Percentiles rank a stretch among this genome's conserved stretches.
phyloP scores from a whole-genome alignment of 2,329 filamentous ascomycete genomes.

The Aspergillus latus region DNA sequence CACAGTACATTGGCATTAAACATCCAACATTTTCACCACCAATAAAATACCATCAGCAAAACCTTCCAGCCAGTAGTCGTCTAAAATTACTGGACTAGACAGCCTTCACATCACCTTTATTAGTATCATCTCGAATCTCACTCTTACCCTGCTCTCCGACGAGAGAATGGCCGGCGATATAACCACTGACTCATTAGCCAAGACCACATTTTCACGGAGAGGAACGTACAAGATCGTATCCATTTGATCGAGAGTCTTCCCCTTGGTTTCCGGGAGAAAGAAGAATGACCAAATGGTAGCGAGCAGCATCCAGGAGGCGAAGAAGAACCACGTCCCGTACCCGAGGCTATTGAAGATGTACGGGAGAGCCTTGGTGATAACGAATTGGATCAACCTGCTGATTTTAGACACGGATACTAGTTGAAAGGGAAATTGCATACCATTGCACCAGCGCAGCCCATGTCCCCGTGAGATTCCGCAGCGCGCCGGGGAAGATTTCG shows the following conservation, averaged over 20 bases:
- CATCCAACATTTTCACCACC: no score
- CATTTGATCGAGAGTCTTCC: conserved; percentile 22
- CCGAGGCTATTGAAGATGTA: conserved; percentile 42
- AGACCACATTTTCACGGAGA: not conserved
- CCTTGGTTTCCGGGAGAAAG: conserved; percentile 24
- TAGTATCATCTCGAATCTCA: not conserved
- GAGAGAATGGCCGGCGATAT: not conserved
- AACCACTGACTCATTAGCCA: not conserved
- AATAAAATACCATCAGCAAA: no score
- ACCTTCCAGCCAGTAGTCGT: no score
- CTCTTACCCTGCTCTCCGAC: not conserved
- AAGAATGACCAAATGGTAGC: conserved; percentile 42
- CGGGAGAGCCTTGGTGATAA: conserved; percentile 43
- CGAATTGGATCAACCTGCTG: conserved; percentile 25
- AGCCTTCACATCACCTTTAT: no score
- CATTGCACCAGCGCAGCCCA: conserved; percentile 25
- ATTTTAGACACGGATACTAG: not conserved
- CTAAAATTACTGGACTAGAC: no score
- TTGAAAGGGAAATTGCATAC: not conserved
- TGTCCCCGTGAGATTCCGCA: conserved; percentile 41
- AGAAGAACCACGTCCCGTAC: conserved; percentile 43
- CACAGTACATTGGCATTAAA: no score
- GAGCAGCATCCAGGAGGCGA: conserved; percentile 33
- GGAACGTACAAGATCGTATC: conserved; percentile 8
- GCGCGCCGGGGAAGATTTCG: conserved; percentile 44